These are phyloP conservation scores for Epichloe amarillans DNA, from an alignment of 2,329 filamentous ascomycete genomes.

Conservation along the genomic window DNA sequence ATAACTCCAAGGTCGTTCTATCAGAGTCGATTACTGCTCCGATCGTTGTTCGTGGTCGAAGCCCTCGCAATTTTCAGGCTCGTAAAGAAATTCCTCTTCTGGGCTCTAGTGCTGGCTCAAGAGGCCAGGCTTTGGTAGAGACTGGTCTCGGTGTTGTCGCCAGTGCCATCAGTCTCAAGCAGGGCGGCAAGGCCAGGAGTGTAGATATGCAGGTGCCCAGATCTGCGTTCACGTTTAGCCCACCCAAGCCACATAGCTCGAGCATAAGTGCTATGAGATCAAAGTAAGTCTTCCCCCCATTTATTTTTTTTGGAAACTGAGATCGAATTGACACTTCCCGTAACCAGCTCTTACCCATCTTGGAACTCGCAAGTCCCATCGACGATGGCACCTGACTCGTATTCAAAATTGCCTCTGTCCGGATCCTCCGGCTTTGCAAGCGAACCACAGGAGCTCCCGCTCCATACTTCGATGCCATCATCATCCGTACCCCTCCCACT, in stretches of 20 bases:
- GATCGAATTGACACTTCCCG: slow-evolving; percentile 30
- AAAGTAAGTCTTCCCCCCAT: slow-evolving; percentile 32
- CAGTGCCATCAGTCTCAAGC: slow-evolving; percentile 40
- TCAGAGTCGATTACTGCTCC: slow-evolving; percentile 78
- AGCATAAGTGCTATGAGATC: slow-evolving; percentile 41
- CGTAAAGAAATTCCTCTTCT: slow-evolving; percentile 84
- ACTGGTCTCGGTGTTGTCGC: slow-evolving; percentile 48
- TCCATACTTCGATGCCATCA: slow-evolving; percentile 36
- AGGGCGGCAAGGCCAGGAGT: slow-evolving; percentile 36
- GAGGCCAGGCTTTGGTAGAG: slow-evolving; percentile 62
- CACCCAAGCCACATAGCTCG: slow-evolving; percentile 40
- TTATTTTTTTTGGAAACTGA: slow-evolving; percentile 13
- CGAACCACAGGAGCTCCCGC: slow-evolving; percentile 40
- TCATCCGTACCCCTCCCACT: slow-evolving; percentile 38
- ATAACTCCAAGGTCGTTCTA: slow-evolving; percentile 68
- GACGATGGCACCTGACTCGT: slow-evolving; percentile 36
- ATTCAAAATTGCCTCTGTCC: slow-evolving; percentile 39
- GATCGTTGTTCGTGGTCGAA: slow-evolving; percentile 86
- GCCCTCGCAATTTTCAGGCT: slow-evolving; percentile 87
- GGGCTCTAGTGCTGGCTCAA: slow-evolving; percentile 60
- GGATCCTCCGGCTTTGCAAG: slow-evolving; percentile 32
- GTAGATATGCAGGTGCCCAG: slow-evolving; percentile 43
- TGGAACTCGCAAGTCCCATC: slow-evolving; percentile 41
- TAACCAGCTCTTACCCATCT: slow-evolving; percentile 41
- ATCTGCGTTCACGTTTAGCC: slow-evolving; percentile 44